Evolutionary conservation across 177 flowering plant genomes (phyloP), one percentile per base, ranked within the genome.

Genomic region (Vitis hybrid): DNA sequence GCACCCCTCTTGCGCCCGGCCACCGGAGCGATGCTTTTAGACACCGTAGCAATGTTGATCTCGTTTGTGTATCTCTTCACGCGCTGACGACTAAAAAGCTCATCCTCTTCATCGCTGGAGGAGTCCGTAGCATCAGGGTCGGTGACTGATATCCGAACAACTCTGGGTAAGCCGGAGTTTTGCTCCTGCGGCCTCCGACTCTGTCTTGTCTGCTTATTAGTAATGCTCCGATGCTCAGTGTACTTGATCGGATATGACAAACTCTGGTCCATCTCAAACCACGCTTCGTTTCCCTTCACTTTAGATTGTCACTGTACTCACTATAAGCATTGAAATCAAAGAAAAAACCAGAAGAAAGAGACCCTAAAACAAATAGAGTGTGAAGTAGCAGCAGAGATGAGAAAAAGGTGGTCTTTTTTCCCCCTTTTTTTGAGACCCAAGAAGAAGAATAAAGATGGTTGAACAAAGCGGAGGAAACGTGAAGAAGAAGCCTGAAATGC

Each of bases 121-220:
- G 98, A 93, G 71, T 93, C 98, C 0, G 98, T 93, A 3, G 98
- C 98, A 68, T 93, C 91, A 0, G 78, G 80, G 69, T 93, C 98
- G 11, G 91, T 85, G 20, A 87, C 76, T 8, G 88, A 74, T 20
- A 93, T 75, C 46, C 92, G 76, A 1, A 93, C 87, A 2, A 83
- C 67, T 53, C 82, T 80, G 13, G 76, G 68, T 0, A 13, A 68
- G 35, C 64, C 66, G 63, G 58, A 14, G 41, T 63, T 15, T 1
- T 54, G 21, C 14, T 64, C 17, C 51, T 64, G 1, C 53, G 74
- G 56, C 10, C 57, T 51, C 20, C 59, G 3, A 2, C 64, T 57
- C 1, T 77, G 72, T 30, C 69, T 76, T 1, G 65, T 9, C 62
- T 71, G 70, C 57, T 83, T 88, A 59, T 63, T 84, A 1, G 81